A percentile compares a stretch with the other conserved stretches of the same genome.
Evolutionary conservation across 306 rosid genomes (phyloP).

Genomic region (Quillaja saponaria): DNA sequence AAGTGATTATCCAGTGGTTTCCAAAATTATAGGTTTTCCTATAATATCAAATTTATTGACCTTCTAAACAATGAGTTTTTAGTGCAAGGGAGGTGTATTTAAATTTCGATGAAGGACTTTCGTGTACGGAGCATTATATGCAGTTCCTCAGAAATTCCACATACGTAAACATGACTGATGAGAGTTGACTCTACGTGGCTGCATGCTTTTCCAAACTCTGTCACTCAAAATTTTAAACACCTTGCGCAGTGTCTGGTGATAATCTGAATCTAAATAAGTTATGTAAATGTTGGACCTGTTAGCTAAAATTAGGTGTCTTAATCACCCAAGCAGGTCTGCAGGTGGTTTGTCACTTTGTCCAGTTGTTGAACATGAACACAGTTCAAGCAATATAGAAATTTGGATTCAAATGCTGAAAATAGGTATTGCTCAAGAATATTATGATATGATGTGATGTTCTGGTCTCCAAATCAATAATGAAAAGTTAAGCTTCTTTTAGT

Average conservation of each 20-base stretch:
- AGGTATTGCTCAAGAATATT: not conserved
- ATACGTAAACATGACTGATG: no score
- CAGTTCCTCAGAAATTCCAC: no score
- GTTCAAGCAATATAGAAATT: constrained; percentile 12
- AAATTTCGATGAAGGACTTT: no score
- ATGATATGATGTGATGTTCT: not conserved
- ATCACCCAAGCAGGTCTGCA: not conserved
- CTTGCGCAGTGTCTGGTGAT: no score
- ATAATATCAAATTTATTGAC: no score
- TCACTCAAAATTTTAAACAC: not conserved
- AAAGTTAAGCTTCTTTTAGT: not conserved
- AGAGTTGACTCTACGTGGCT: no score
- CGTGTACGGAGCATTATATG: no score
- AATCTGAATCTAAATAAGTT: not conserved
- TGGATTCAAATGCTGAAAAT: no score
- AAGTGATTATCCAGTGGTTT: no score
- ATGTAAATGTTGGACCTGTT: constrained; percentile 8
- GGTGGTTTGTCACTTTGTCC: not conserved
- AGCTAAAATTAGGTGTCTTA: constrained; percentile 7
- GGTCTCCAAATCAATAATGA: constrained; percentile 31
- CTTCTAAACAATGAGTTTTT: no score
- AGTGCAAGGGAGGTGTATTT: no score
- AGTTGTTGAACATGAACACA: constrained; percentile 32
- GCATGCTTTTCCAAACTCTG: not conserved
- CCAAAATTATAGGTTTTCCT: no score